phyloP scores from a whole-genome alignment of 1,139 yeast species.

The Hansenula sp. region DNA sequence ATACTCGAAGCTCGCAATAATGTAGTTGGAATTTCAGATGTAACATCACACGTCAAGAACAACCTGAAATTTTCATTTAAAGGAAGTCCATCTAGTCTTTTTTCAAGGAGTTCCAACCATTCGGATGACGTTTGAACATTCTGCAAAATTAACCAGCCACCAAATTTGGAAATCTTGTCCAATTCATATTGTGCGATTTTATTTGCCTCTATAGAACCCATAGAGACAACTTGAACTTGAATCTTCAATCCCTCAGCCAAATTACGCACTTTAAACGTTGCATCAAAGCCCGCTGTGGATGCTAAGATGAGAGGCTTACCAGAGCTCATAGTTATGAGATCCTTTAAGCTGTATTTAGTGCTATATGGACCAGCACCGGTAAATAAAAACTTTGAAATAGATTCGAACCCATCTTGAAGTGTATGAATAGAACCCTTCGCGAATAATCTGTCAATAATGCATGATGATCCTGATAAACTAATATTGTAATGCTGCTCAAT shows the following conservation, averaged over 20 bases:
- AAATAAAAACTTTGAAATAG: constrained; percentile 6
- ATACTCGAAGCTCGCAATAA: constrained; percentile 50
- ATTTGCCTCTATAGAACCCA: constrained; percentile 75
- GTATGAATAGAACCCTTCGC: background rate
- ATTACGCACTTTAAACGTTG: constrained; percentile 50
- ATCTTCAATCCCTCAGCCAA: constrained; percentile 32
- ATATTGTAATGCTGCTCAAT: background rate
- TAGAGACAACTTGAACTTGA: constrained; percentile 40
- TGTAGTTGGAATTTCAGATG: constrained; percentile 49
- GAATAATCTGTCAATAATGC: background rate
- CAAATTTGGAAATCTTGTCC: constrained; percentile 38
- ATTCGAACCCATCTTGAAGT: constrained; percentile 4
- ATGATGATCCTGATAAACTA: background rate
- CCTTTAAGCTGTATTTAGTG: constrained; percentile 13
- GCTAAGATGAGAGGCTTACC: constrained; percentile 41
- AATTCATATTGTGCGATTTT: constrained; percentile 54
- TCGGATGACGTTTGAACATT: constrained; percentile 69
- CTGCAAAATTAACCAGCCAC: constrained; percentile 71
- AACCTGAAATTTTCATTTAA: constrained; percentile 39
- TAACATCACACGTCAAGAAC: constrained; percentile 56
- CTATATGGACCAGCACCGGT: constrained; percentile 15
- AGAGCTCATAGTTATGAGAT: constrained; percentile 5
- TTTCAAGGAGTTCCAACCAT: constrained; percentile 59
- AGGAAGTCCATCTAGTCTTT: constrained; percentile 32
- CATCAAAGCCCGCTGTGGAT: constrained; percentile 64